Evolutionary conservation across 345 rosid species (phyloP).

Genomic region (Mallotus nudiflorus): DNA sequence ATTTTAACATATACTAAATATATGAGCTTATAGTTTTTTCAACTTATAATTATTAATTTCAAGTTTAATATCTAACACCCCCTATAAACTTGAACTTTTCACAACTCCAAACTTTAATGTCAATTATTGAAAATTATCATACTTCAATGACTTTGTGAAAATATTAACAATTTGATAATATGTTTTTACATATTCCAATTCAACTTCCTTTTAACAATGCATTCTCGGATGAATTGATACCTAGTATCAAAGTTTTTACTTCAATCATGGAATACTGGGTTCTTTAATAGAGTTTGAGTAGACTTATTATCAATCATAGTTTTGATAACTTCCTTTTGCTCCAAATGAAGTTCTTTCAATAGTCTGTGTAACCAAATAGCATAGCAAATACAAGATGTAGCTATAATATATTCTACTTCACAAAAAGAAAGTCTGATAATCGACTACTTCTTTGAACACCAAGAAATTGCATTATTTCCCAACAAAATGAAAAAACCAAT

Average conservation of each 20-base stretch:
- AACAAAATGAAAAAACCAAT: neutral
- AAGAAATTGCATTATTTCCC: neutral
- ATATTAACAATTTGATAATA: neutral
- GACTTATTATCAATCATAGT: neutral
- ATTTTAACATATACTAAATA: too few relatives aligned
- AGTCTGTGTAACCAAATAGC: neutral
- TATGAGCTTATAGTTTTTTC: too few relatives aligned
- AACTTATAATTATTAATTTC: neutral
- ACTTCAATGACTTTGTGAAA: neutral
- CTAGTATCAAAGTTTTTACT: neutral
- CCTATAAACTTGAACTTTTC: neutral
- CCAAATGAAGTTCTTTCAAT: neutral
- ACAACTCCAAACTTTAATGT: neutral
- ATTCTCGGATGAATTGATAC: neutral
- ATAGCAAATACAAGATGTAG: neutral
- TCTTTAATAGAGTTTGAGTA: neutral
- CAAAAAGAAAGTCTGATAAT: neutral
- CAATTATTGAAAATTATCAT: neutral
- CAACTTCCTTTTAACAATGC: too few relatives aligned
- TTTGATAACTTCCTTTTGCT: neutral
- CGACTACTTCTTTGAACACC: neutral
- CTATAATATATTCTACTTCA: neutral
- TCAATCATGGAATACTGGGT: neutral
- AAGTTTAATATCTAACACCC: neutral
- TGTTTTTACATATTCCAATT: too few relatives aligned